A percentile compares a stretch with the other conserved stretches of the same genome.
Evolutionary conservation across 257 asterid genomes (phyloP).

Genomic region (Nicotiana tabacum): DNA sequence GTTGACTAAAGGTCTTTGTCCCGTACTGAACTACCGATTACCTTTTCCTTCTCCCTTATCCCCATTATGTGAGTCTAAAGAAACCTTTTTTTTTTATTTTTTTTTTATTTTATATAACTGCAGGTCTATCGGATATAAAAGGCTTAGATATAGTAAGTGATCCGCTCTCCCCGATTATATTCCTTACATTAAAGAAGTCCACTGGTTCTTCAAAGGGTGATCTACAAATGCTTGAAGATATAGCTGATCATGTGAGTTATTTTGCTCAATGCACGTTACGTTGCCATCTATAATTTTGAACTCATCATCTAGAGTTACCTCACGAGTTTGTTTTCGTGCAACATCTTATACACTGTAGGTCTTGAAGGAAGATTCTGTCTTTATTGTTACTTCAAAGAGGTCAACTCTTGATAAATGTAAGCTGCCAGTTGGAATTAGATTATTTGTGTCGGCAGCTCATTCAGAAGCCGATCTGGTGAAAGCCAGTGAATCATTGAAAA

Average conservation of each 20-base stretch:
- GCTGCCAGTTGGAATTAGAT: constrained; percentile 69
- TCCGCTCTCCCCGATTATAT: constrained; percentile 67
- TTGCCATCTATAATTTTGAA: background rate
- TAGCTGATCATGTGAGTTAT: constrained; percentile 50
- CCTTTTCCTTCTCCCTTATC: background rate
- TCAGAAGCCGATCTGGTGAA: constrained; percentile 58
- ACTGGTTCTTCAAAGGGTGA: constrained; percentile 60
- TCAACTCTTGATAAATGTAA: constrained; percentile 77
- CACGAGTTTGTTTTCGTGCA: background rate
- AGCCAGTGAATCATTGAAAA: constrained; percentile 60
- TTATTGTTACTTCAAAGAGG: constrained; percentile 66
- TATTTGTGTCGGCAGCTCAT: constrained; percentile 76
- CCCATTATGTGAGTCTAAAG: background rate
- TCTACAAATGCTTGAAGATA: constrained; percentile 63
- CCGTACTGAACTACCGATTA: background rate
- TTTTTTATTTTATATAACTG: background rate
- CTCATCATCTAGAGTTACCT: constrained; percentile 1
- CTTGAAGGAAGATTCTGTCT: constrained; percentile 56
- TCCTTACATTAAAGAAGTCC: constrained; percentile 49
- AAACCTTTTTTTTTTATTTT: too few relatives aligned
- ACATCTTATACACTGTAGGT: constrained; percentile 33
- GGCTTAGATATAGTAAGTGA: constrained; percentile 62
- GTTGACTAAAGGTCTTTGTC: constrained; percentile 46
- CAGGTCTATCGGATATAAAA: constrained; percentile 55
- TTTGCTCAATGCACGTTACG: background rate